Base-by-base conservation (phyloP, 441 rosid species). In the Gossypium trilobum region DNA sequence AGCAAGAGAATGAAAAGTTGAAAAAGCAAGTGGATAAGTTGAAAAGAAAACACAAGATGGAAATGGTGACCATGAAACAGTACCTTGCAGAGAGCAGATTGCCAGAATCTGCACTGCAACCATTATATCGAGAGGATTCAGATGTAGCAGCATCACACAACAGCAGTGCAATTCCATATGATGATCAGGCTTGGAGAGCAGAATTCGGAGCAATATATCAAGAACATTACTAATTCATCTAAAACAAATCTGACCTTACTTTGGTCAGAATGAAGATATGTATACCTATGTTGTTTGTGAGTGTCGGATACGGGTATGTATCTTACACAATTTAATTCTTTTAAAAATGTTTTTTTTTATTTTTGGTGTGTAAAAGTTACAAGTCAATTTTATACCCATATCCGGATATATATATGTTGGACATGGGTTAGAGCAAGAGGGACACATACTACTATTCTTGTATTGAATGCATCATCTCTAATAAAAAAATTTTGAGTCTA, bases 11-110 rank as follows among this genome's bases (percentile, higher is more conserved):
- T 70, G 92, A 89, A 60, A 91, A 86, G 86, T 77, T 91, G 13
- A 89, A 80, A 95, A 92, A 91, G 82, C 92, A 91, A 77, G 70
- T 86, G 70, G 99, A 95, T 82, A 95, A 95, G 86, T 54, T 84
- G 17, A 91, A 89, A 75, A 89, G 89, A 68, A 95, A 90, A 74
- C 96, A 91, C 85, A 95, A 90, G 88, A 85, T 92, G 64, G 64
- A 59, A 27, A 81, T 90, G 87, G 81, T 78, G 77, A 87, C 97
- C 73, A 87, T 92, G 85, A 92, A 92, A 73, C 93, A 88, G 76
- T 89, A 84, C 76, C 81, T 95, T 3, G 92, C 88, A 55, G 89
- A 88, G 73, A 92, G 96, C 85, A 93, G 80, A 63, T 73, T 95
- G 72, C 97, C 98, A 8, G 96, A 90, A 77, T 87, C 95, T 54